Evolutionary conservation across 305 asterid species (phyloP).

Genomic region (Nicotiana rustica): DNA sequence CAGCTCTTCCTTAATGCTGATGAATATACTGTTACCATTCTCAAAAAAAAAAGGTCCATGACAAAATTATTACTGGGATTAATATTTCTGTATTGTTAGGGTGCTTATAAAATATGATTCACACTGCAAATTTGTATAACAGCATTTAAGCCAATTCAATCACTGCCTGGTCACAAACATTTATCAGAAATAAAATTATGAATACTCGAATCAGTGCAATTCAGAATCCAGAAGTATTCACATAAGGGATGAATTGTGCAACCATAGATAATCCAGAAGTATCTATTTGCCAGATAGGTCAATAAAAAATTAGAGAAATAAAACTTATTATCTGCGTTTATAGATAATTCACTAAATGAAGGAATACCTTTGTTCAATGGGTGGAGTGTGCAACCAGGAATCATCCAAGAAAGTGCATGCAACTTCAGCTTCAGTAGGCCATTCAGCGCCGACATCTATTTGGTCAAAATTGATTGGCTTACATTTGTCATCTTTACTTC

Average conservation of each 20-base stretch:
- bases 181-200: neutral
- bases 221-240: neutral
- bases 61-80: too few relatives aligned
- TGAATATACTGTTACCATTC: too few relatives aligned
- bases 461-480: constrained; percentile 51
- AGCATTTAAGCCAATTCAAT: neutral
- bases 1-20: too few relatives aligned
- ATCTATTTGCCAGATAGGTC: neutral
- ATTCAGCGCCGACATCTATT: constrained; percentile 48
- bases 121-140: neutral
- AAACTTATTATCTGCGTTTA: neutral
- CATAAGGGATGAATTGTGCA: neutral
- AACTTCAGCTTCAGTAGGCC: constrained; percentile 55
- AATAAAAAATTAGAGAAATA: neutral
- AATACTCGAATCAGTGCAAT: neutral
- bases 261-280: neutral
- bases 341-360: constrained; percentile 26
- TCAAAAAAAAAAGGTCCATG: too few relatives aligned
- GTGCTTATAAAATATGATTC: too few relatives aligned
- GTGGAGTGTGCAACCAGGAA: constrained; percentile 42
- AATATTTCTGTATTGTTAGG: too few relatives aligned
- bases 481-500: constrained; percentile 43
- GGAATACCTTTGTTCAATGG: constrained; percentile 36
- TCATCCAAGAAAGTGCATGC: constrained; percentile 46
- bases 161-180: neutral